Percentiles rank a stretch among this genome's conserved stretches.
Conservation (phyloP, 176 grass and related monocot species). For the Aechmea fasciata region DNA sequence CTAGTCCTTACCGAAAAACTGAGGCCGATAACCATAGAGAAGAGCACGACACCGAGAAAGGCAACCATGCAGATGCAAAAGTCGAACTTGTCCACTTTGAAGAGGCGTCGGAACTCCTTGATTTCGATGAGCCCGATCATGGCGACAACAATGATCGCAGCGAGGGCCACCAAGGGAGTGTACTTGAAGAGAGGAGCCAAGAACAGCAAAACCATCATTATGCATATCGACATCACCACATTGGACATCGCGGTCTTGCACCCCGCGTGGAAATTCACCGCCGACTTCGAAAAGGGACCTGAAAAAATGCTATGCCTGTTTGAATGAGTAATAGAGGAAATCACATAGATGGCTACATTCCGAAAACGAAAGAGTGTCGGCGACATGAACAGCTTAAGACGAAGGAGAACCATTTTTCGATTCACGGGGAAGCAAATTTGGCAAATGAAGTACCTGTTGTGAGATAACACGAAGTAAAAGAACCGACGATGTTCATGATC, state of each 20-base stretch:
- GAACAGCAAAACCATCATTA: constrained; percentile 91
- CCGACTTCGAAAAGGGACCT: constrained; percentile 95
- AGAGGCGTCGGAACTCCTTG: constrained; percentile 59
- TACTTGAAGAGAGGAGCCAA: constrained; percentile 87
- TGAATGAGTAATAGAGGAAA: too few relatives aligned
- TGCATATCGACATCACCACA: constrained; percentile 84
- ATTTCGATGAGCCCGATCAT: constrained; percentile 90
- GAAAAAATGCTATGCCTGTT: constrained; percentile 8
- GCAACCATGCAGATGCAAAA: constrained; percentile 86
- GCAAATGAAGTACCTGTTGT: constrained; percentile 44
- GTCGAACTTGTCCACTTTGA: constrained; percentile 93
- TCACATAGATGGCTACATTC: too few relatives aligned
- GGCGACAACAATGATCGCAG: constrained; percentile 76
- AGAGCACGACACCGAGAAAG: constrained; percentile 72
- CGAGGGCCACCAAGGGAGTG: constrained; percentile 78
- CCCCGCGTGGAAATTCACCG: constrained; percentile 91
- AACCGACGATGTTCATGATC: constrained; percentile 89
- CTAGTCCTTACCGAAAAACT: constrained; percentile 43
- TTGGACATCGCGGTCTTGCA: constrained; percentile 85
- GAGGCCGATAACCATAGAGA: constrained; percentile 86
- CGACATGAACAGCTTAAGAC: too few relatives aligned
- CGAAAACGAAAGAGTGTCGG: too few relatives aligned
- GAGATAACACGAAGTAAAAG: constrained; percentile 94
- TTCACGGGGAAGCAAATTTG: neutral
- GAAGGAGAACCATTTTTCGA: too few relatives aligned